Percentiles rank a stretch among this genome's conserved stretches.
Evolutionary conservation across 345 rosid species (phyloP).

Genomic region (Pelargonium nanum): DNA sequence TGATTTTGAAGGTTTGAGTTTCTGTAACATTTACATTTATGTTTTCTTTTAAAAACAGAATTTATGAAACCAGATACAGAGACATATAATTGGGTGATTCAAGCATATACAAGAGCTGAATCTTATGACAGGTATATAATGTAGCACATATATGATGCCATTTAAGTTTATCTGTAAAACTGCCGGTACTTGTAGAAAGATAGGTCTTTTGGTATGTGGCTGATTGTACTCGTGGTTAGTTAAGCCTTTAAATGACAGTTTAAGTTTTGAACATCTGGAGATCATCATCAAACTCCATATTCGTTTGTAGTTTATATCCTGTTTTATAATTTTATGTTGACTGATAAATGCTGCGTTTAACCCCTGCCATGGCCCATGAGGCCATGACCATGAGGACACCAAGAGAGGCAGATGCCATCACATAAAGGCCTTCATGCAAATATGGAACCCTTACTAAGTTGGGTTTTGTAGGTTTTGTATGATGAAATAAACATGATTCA

Average conservation of each 20-base stretch:
- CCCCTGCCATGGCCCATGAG: no score
- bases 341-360: no score
- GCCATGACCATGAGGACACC: no score
- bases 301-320: no score
- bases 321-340: no score
- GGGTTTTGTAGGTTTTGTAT: not conserved
- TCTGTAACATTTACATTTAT: slow-evolving; percentile 2
- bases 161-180: not conserved
- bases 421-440: not conserved
- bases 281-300: not conserved
- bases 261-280: not conserved
- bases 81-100: slow-evolving; percentile 94
- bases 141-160: not conserved
- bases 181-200: not conserved
- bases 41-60: slow-evolving; percentile 31
- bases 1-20: not conserved
- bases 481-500: no score
- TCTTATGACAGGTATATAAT: slow-evolving; percentile 77
- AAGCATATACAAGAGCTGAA: slow-evolving; percentile 94
- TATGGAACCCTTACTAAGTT: not conserved
- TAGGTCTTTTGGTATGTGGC: not conserved
- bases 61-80: slow-evolving; percentile 93
- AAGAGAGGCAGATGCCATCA: not conserved
- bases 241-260: not conserved
- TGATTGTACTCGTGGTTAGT: not conserved